Evolutionary conservation across 495 filamentous ascomycete species (phyloP).

Genomic region (Beverwykella pulmonaria): DNA sequence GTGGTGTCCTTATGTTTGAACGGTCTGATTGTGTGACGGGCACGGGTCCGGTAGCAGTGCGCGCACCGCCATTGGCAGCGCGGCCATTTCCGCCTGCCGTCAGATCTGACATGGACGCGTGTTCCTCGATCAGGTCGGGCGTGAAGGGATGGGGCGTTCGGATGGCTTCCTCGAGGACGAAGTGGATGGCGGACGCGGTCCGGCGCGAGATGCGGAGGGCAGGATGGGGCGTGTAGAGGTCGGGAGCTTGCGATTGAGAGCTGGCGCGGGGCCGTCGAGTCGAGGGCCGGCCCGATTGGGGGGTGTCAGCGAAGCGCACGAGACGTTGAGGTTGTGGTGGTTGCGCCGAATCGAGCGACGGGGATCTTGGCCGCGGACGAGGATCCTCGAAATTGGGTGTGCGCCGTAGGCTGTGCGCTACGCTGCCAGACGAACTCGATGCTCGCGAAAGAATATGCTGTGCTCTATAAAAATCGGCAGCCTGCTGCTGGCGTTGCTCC

Average conservation of each 20-base stretch:
- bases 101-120: conserved; percentile 79
- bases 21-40: conserved; percentile 41
- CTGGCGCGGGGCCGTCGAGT: conserved; percentile 36
- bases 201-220: conserved; percentile 63
- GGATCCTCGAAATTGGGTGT: conserved; percentile 51
- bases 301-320: conserved; percentile 39
- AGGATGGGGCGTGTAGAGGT: conserved; percentile 50
- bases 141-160: conserved; percentile 83
- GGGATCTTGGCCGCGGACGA: conserved; percentile 39
- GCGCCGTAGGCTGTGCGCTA: conserved; percentile 54
- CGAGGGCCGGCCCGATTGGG: conserved; percentile 23
- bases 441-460: conserved; percentile 49
- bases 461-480: conserved; percentile 40
- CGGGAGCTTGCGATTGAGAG: conserved; percentile 29
- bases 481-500: conserved; percentile 61
- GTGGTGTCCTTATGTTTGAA: conserved; percentile 44
- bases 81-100: conserved; percentile 38
- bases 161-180: conserved; percentile 87
- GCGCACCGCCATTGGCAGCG: conserved; percentile 47
- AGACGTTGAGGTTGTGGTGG: conserved; percentile 43
- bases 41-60: conserved; percentile 43
- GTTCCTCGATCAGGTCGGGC: conserved; percentile 81
- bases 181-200: conserved; percentile 80
- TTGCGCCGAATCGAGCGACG: conserved; percentile 42
- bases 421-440: conserved; percentile 56